Percentiles rank a stretch among this genome's conserved stretches.
Conservation (phyloP, 345 rosid species). For the Aurinia saxatilis region DNA sequence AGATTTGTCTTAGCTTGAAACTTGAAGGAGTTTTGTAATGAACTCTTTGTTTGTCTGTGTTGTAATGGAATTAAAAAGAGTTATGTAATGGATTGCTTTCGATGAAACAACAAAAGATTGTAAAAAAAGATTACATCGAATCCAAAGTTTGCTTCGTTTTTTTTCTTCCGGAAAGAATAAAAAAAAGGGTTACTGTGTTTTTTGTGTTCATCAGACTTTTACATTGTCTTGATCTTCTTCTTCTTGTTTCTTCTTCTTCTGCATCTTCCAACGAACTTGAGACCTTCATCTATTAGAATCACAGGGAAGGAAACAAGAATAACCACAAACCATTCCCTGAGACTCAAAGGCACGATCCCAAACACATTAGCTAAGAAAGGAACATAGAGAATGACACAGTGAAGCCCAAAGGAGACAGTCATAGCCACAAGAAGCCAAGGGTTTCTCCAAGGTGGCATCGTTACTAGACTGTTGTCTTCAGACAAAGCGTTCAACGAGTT, state of each 20-base stretch:
- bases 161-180: slow-evolving; percentile 3
- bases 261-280: slow-evolving; percentile 54
- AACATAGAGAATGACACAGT: slow-evolving; percentile 72
- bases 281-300: slow-evolving; percentile 71
- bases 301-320: slow-evolving; percentile 74
- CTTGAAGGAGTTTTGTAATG: no score
- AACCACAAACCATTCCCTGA: slow-evolving; percentile 74
- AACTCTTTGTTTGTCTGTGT: no score
- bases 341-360: slow-evolving; percentile 66
- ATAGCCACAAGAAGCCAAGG: slow-evolving; percentile 91
- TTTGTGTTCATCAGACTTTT: neutral
- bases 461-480: slow-evolving; percentile 72
- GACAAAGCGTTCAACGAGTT: slow-evolving; percentile 88
- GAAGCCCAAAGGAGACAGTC: slow-evolving; percentile 77
- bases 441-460: slow-evolving; percentile 87
- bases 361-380: slow-evolving; percentile 75
- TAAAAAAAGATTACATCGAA: neutral
- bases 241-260: slow-evolving; percentile 28
- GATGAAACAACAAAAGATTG: slow-evolving; percentile 10
- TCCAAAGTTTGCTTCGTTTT: neutral
- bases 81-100: slow-evolving; percentile 35
- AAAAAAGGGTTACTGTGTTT: neutral
- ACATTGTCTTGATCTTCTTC: slow-evolving; percentile 29
- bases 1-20: neutral
- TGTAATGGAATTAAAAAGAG: slow-evolving; percentile 45